Evolutionary conservation across 148 eudicot genomes (phyloP).

Genomic region (Hydrangea macrophylla): DNA sequence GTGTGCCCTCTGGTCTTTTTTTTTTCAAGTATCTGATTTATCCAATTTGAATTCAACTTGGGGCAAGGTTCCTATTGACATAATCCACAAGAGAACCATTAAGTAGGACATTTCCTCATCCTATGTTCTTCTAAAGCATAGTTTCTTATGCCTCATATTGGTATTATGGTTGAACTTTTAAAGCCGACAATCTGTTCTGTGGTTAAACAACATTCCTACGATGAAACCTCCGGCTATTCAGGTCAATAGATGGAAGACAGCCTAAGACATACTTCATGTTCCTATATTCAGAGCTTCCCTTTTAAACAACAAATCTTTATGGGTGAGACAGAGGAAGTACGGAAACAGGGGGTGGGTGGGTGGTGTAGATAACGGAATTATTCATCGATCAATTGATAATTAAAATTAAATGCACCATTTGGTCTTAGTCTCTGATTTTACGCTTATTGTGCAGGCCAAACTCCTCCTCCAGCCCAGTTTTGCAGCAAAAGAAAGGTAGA

Average conservation of each 20-base stretch:
- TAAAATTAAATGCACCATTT: not conserved
- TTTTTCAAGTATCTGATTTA: not conserved
- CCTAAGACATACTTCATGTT: conserved; percentile 15
- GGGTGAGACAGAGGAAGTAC: conserved; percentile 14
- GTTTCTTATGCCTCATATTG: not conserved
- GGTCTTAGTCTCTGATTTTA: conserved; percentile 11
- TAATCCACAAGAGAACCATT: not conserved
- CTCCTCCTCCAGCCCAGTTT: conserved; percentile 25
- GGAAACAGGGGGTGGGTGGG: no score
- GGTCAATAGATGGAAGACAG: conserved; percentile 17
- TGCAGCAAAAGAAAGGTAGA: conserved; percentile 45
- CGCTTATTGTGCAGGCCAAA: conserved; percentile 41
- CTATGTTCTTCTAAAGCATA: not conserved
- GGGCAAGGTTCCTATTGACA: not conserved
- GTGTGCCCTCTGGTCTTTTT: no score
- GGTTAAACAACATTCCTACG: not conserved
- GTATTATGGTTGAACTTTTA: not conserved
- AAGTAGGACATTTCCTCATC: not conserved
- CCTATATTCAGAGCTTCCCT: conserved; percentile 11
- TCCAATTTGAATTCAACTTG: not conserved
- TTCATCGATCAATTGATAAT: not conserved
- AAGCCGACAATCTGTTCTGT: not conserved
- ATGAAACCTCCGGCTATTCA: conserved; percentile 11
- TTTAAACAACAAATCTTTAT: conserved; percentile 12
- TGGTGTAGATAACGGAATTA: conserved; percentile 28